Evolutionary conservation across 2,329 filamentous ascomycete species (phyloP).

Genomic region (Orbilia javanica): DNA sequence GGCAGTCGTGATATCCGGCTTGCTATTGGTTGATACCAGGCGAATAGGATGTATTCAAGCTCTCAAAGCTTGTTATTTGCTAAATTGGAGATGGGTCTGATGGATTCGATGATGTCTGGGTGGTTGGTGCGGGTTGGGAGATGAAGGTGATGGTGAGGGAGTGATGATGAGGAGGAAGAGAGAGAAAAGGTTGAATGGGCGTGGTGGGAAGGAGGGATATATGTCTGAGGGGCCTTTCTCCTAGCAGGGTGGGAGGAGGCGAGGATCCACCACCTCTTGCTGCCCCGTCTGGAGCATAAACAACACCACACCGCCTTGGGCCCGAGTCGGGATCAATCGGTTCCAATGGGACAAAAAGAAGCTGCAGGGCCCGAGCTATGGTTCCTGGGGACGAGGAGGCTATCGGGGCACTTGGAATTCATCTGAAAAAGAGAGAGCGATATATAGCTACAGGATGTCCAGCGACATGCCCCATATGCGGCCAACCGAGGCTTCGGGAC

Average conservation of each 20-base stretch:
- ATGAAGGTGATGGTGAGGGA: conserved; percentile 18
- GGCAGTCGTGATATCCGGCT: conserved; percentile 36
- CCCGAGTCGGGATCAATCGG: not conserved
- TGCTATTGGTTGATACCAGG: conserved; percentile 41
- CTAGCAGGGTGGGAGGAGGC: conserved; percentile 57
- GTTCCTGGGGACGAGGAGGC: conserved; percentile 4
- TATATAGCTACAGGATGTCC: conserved; percentile 1
- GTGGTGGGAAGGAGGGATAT: conserved; percentile 59
- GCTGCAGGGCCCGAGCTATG: not conserved
- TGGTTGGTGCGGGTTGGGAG: conserved; percentile 32
- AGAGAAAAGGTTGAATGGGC: conserved; percentile 56
- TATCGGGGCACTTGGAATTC: too few species aligned
- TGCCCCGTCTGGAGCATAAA: conserved; percentile 39
- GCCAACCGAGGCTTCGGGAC: not conserved
- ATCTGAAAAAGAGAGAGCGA: conserved; percentile 16
- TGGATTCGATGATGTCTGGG: conserved; percentile 17
- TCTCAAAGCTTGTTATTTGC: not conserved
- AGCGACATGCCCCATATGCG: conserved; percentile 3
- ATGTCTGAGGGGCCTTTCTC: conserved; percentile 59
- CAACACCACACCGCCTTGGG: conserved; percentile 51
- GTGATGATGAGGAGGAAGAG: conserved; percentile 57
- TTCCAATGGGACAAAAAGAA: conserved; percentile 1
- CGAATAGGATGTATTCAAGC: conserved; percentile 33
- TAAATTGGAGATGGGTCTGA: conserved; percentile 1
- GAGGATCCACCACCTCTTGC: conserved; percentile 57